Evolutionary conservation across 108 stramenopile genomes (phyloP).

Genomic region (Halocafeteria seosinensis): DNA sequence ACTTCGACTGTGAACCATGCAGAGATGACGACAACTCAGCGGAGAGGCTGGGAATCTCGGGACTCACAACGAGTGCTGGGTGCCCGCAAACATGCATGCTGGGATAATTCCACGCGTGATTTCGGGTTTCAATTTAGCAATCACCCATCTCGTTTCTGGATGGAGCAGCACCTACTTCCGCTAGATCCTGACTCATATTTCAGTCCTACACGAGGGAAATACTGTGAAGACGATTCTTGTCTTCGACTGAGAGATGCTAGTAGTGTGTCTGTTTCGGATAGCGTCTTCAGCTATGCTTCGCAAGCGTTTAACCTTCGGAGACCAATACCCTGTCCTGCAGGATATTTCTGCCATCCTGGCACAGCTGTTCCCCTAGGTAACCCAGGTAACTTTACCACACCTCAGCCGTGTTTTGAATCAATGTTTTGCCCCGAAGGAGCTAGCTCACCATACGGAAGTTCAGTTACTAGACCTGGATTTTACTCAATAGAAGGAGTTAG

Average conservation of each 20-base stretch:
- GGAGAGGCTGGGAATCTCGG: slow-evolving; percentile 14
- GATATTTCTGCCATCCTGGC: slow-evolving; percentile 32
- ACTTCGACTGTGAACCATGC: slow-evolving; percentile 27
- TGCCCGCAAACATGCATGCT: slow-evolving; percentile 39
- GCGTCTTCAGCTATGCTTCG: slow-evolving; percentile 46
- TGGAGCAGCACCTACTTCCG: slow-evolving; percentile 36
- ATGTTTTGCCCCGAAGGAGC: neutral
- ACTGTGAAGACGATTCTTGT: slow-evolving; percentile 47
- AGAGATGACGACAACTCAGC: slow-evolving; percentile 26
- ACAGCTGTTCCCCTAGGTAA: neutral
- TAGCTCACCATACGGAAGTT: slow-evolving; percentile 23
- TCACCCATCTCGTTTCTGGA: slow-evolving; percentile 34
- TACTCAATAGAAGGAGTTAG: slow-evolving; percentile 32
- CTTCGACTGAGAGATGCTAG: slow-evolving; percentile 39
- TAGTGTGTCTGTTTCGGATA: slow-evolving; percentile 34
- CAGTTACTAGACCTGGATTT: slow-evolving; percentile 34
- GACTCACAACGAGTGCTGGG: slow-evolving; percentile 25
- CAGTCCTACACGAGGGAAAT: slow-evolving; percentile 30
- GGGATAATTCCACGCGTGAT: slow-evolving; percentile 49
- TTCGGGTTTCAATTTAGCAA: slow-evolving; percentile 33
- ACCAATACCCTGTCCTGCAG: slow-evolving; percentile 33
- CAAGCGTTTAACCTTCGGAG: slow-evolving; percentile 8
- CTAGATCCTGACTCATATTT: slow-evolving; percentile 23
- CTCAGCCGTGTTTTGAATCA: neutral
- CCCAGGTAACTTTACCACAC: neutral